Percentiles rank a stretch among this genome's conserved stretches.
These are phyloP conservation scores for Penicillium sumatraense DNA, from an alignment of 2,329 filamentous ascomycete species.

Conservation along the genomic window DNA sequence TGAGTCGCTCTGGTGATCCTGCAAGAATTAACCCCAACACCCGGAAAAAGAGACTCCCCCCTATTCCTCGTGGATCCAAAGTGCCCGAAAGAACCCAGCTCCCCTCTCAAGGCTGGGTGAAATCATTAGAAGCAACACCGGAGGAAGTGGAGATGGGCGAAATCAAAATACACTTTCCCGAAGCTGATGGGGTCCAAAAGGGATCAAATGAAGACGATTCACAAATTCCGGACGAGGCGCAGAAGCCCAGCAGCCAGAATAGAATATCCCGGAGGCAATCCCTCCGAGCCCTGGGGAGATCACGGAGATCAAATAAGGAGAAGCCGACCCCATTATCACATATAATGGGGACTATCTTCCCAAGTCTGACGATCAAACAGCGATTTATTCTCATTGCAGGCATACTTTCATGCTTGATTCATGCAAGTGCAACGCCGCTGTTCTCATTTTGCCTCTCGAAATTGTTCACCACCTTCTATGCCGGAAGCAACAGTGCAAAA, in stretches of 20 bases:
- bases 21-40: not conserved
- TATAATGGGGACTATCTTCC: conserved; percentile 75
- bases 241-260: not conserved
- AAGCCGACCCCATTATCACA: conserved; percentile 44
- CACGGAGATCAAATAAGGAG: conserved; percentile 8
- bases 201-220: not conserved
- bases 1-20: not conserved
- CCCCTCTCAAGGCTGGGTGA: not conserved
- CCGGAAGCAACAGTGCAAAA: conserved; percentile 52
- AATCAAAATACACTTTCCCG: not conserved
- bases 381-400: conserved; percentile 63
- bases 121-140: not conserved
- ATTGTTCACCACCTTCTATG: conserved; percentile 72
- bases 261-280: not conserved
- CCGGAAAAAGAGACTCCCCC: not conserved
- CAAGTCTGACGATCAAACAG: conserved; percentile 59
- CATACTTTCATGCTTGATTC: conserved; percentile 64
- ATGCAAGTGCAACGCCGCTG: conserved; percentile 70
- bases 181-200: not conserved
- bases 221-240: not conserved
- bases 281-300: not conserved
- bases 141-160: conserved; percentile 18
- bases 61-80: not conserved
- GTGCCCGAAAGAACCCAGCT: not conserved
- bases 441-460: conserved; percentile 79